phyloP scores from a whole-genome alignment of 192 early-diverging fungal genomes.

The Paraglomus occultum region DNA sequence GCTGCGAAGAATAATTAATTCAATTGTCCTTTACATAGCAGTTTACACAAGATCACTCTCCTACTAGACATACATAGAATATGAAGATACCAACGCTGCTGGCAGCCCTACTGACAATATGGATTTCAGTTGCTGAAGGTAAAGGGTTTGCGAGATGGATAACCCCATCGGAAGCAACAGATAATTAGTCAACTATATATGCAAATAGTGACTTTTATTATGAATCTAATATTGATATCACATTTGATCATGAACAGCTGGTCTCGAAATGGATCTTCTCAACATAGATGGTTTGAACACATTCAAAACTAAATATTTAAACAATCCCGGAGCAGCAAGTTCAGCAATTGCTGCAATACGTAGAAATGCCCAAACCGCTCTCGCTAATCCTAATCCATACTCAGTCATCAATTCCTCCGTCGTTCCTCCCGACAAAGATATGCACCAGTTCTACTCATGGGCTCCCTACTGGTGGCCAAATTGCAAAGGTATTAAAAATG shows the following conservation, averaged over 20 bases:
- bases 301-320: background rate
- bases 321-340: background rate
- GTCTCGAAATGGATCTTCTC: background rate
- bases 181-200: too few species aligned
- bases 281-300: background rate
- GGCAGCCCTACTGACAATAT: too few species aligned
- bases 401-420: background rate
- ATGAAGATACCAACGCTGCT: too few species aligned
- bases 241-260: background rate
- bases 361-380: background rate
- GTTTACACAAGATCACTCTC: too few species aligned
- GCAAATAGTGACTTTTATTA: too few species aligned
- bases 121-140: too few species aligned
- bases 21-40: too few species aligned
- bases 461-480: constrained; percentile 7
- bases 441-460: constrained; percentile 10
- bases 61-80: too few species aligned
- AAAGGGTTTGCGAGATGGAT: too few species aligned
- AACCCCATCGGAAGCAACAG: too few species aligned
- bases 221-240: too few species aligned
- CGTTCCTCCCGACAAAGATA: constrained; percentile 4
- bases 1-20: too few species aligned
- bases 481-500: background rate
- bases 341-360: constrained; percentile 1
- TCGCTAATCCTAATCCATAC: background rate